A percentile compares a stretch with the other conserved stretches of the same genome.
These are phyloP conservation scores for Ceratocystis smalleyi DNA, from an alignment of 2,329 filamentous ascomycete genomes.

Conservation along the genomic window DNA sequence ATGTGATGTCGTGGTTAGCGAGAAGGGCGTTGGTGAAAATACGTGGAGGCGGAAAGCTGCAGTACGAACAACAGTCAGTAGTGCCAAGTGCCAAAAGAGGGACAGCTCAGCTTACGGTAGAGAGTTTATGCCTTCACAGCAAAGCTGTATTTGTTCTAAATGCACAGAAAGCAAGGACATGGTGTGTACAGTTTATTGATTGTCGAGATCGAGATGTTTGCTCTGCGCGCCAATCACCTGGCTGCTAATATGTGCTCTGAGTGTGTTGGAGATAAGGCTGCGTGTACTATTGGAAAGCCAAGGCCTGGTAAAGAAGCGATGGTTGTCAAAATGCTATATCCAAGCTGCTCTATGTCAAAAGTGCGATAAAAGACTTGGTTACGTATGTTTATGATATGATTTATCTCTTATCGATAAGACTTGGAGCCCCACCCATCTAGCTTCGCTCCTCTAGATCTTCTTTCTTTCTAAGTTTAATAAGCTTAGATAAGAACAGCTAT, in stretches of 20 bases:
- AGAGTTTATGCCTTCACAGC: constrained; percentile 59
- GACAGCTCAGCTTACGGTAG: constrained; percentile 43
- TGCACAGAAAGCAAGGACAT: constrained; percentile 59
- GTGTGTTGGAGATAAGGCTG: no score
- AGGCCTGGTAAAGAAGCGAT: background rate
- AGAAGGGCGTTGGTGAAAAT: constrained; percentile 92
- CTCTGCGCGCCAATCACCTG: no score
- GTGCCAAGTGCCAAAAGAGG: background rate
- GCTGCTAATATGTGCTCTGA: no score
- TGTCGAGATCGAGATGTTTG: background rate
- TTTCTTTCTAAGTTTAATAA: no score
- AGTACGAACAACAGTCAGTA: constrained; percentile 16
- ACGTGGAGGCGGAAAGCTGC: constrained; percentile 74
- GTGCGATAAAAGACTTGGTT: background rate
- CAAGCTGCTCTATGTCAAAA: background rate
- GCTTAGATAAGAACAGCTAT: no score
- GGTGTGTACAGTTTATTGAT: constrained; percentile 18
- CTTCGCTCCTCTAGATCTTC: no score
- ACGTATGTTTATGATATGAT: background rate
- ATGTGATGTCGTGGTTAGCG: constrained; percentile 77
- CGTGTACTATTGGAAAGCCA: background rate
- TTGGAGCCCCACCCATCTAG: background rate
- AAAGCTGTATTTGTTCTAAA: constrained; percentile 61
- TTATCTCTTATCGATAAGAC: constrained; percentile 10
- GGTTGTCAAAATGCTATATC: background rate